Conservation (phyloP, 805 yeast genomes). For the Priceomyces carsonii region DNA sequence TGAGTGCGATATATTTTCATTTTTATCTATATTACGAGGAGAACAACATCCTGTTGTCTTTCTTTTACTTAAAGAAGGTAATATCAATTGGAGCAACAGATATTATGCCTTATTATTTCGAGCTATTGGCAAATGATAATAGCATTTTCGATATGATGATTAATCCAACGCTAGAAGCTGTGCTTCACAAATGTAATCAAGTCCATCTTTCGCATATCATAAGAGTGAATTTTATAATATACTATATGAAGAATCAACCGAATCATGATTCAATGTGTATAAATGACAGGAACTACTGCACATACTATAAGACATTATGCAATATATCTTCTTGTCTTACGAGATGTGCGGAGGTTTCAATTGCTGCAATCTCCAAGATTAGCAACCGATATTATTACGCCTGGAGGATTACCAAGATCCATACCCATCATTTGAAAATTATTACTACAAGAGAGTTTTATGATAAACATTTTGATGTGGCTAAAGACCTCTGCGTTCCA, state of each 20-base stretch:
- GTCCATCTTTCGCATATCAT: constrained; percentile 29
- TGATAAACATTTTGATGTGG: constrained; percentile 18
- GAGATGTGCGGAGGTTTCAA: constrained; percentile 29
- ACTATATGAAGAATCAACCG: constrained; percentile 18
- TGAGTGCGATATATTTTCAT: constrained; percentile 42
- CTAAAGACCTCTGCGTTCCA: constrained; percentile 12
- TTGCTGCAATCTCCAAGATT: constrained; percentile 36
- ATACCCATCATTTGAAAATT: constrained; percentile 28
- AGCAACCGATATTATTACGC: constrained; percentile 40
- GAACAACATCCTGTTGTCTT: constrained; percentile 34
- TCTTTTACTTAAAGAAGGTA: constrained; percentile 37
- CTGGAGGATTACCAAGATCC: constrained; percentile 41
- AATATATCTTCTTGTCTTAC: constrained; percentile 23
- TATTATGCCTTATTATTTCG: constrained; percentile 36
- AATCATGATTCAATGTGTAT: constrained; percentile 21
- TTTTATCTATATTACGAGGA: constrained; percentile 41
- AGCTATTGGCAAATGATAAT: constrained; percentile 28
- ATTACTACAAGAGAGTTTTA: constrained; percentile 32
- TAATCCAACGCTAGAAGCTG: constrained; percentile 34
- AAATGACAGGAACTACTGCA: constrained; percentile 15
- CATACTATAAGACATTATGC: constrained; percentile 19
- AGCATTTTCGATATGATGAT: constrained; percentile 38
- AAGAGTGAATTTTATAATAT: constrained; percentile 29
- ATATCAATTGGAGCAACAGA: constrained; percentile 27
- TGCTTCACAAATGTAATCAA: constrained; percentile 33